Evolutionary conservation across 2,329 filamentous ascomycete genomes (phyloP), one percentile per base, ranked within the genome.

Genomic region (Alternaria brassicicola): DNA sequence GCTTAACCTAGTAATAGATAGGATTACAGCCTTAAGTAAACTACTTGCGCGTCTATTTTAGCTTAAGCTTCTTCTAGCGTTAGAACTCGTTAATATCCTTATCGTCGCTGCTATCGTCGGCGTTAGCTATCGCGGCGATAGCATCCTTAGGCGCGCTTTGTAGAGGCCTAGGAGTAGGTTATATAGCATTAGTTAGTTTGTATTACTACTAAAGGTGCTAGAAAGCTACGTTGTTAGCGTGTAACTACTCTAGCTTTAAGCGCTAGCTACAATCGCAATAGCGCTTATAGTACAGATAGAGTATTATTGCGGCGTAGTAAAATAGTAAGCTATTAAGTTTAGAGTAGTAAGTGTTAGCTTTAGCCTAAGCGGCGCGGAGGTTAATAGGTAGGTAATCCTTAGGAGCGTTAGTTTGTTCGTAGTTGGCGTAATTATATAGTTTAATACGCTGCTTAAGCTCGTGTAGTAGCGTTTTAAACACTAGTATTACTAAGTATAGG

Each of bases 11-110:
- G 12, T 31, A 52, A 30, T 15, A 9, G 36, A 42, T 43, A 52
- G 49, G 36, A 43, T 52, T 19, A 52, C 49, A 30, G 17, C 28
- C 49, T 42, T 52, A 26, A 31, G 5, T 35, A 5, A 33, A 42
- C 49, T 52, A 36, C 39, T 31, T 13, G 38, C 49, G 48, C 48
- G 35, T 52, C 49, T 36, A 52, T n/a, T 42, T 43, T 31, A 25
- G 49, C 49, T 52, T 36, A 42, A 42, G 39, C 39, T 43, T 52
- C 36, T 43, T 42, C 49, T 15, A 52, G 38, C 38, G 50, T 36
- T 43, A 10, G 31, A 43, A 52, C 50, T 52, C 50, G 13, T 52
- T 38, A 6, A 45, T 43, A 43, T 52, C 48, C 48, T 49, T 31
- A 25, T 38, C 31, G 19, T 49, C 31, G 46, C 46, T 49, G 17